Conservation (phyloP, 2,329 filamentous ascomycete species). For the Monilinia fructicola region DNA sequence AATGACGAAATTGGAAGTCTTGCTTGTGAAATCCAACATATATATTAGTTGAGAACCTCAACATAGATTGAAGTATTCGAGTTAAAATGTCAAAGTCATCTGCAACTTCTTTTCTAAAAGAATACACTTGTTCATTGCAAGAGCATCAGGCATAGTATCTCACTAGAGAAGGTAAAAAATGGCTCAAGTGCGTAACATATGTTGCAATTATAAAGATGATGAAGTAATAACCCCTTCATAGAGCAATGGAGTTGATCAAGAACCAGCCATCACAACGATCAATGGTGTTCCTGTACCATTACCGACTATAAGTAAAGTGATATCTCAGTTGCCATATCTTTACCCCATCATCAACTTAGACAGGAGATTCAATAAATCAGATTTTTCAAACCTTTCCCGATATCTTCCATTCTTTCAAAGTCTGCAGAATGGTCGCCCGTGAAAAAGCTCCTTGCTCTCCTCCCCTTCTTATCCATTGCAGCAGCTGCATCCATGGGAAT, state of each 20-base stretch:
- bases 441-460: not conserved
- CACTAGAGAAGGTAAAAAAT: not conserved
- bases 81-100: too few species aligned
- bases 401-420: too few species aligned
- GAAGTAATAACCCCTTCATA: too few species aligned
- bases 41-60: too few species aligned
- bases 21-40: too few species aligned
- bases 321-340: not conserved
- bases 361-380: not conserved
- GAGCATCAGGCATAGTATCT: too few species aligned
- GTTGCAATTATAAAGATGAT: too few species aligned
- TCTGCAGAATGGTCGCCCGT: not conserved
- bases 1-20: not conserved
- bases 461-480: not conserved
- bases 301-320: not conserved
- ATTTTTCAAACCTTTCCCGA: not conserved
- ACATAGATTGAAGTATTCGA: too few species aligned
- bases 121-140: not conserved
- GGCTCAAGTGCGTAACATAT: not conserved
- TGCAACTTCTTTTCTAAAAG: rapidly evolving
- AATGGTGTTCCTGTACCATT: conserved; percentile 7
- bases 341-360: not conserved
- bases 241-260: too few species aligned
- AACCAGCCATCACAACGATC: conserved; percentile 9
- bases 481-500: not conserved